Conservation (phyloP, 1,284 basidiomycete genomes). For the Fomitopsis palustris region DNA sequence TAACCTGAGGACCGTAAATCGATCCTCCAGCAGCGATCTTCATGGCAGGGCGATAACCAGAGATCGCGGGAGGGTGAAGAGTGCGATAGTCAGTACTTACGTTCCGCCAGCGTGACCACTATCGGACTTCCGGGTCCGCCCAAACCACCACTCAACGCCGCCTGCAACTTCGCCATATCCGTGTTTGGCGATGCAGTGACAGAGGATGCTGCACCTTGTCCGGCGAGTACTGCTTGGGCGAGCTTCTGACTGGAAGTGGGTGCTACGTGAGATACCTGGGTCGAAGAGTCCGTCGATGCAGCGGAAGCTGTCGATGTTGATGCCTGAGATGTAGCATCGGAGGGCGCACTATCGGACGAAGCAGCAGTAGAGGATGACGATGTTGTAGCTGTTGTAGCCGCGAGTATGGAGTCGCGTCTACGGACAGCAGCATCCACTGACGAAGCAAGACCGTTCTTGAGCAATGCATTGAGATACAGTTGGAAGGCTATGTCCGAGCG, state of each 20-base stretch:
- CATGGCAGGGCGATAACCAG: no score
- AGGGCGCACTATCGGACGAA: conserved; percentile 11
- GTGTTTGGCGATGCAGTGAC: conserved; percentile 25
- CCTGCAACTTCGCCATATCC: conserved; percentile 39
- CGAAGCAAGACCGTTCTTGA: conserved; percentile 52
- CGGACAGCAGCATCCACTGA: conserved; percentile 63
- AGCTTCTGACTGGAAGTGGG: conserved; percentile 45
- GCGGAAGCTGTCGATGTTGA: conserved; percentile 8
- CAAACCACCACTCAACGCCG: conserved; percentile 37
- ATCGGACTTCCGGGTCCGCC: conserved; percentile 58
- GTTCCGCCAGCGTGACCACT: conserved; percentile 76
- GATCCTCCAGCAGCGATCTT: no score
- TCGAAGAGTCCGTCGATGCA: conserved; percentile 10
- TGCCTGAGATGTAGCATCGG: conserved; percentile 7
- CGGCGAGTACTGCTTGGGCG: conserved; percentile 54
- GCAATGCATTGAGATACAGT: conserved; percentile 65
- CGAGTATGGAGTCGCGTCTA: conserved; percentile 61
- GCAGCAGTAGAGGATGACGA: conserved; percentile 17
- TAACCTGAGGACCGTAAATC: no score
- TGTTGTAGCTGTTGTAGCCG: conserved; percentile 24
- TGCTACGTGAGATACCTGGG: conserved; percentile 24
- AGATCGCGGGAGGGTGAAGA: not conserved
- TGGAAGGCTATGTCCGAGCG: conserved; percentile 68
- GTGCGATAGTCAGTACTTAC: conserved; percentile 38
- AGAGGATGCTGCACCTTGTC: conserved; percentile 22